A percentile compares a stretch with the other conserved stretches of the same genome.
These are phyloP conservation scores for Beauveria asiatica DNA, from an alignment of 2,329 filamentous ascomycete species.

Conservation along the genomic window DNA sequence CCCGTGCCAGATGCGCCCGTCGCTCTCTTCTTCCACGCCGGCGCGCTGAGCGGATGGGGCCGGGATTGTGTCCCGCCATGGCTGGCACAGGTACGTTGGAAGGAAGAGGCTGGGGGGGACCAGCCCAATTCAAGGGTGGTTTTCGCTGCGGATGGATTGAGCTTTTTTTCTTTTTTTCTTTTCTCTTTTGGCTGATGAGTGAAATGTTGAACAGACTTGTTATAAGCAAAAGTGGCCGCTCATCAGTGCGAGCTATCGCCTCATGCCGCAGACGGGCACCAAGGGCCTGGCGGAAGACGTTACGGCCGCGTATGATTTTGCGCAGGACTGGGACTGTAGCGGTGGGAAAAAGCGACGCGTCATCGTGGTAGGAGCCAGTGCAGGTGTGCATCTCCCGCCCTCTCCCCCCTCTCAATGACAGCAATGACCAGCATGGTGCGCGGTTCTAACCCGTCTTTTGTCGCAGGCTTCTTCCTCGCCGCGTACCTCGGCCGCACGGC, in stretches of 20 bases:
- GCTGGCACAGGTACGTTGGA: slow-evolving; percentile 24
- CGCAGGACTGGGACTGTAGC: slow-evolving; percentile 15
- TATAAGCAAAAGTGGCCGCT: slow-evolving; percentile 24
- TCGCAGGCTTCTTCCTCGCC: slow-evolving; percentile 25
- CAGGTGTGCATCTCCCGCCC: slow-evolving; percentile 17
- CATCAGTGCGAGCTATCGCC: slow-evolving; percentile 27
- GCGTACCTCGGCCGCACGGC: slow-evolving; percentile 22
- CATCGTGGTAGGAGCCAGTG: slow-evolving; percentile 26
- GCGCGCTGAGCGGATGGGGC: slow-evolving; percentile 25
- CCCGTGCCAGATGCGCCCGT: slow-evolving; percentile 19
- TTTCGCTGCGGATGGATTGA: too few species aligned
- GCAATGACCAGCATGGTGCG: too few species aligned
- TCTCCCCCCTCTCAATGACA: too few species aligned
- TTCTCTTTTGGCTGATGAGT: too few species aligned
- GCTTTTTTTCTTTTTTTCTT: too few species aligned
- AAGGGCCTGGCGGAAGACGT: slow-evolving; percentile 23
- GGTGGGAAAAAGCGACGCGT: slow-evolving; percentile 17
- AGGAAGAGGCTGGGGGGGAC: background rate
- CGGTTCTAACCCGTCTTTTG: too few species aligned
- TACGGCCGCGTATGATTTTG: slow-evolving; percentile 24
- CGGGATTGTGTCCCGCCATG: slow-evolving; percentile 26
- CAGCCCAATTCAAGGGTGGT: too few species aligned
- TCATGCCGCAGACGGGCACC: slow-evolving; percentile 24
- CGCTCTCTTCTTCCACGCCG: slow-evolving; percentile 30
- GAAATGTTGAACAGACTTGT: slow-evolving; percentile 18